Conservation (phyloP, 2,329 filamentous ascomycete species). For the Sarocladiaceae sp. region DNA sequence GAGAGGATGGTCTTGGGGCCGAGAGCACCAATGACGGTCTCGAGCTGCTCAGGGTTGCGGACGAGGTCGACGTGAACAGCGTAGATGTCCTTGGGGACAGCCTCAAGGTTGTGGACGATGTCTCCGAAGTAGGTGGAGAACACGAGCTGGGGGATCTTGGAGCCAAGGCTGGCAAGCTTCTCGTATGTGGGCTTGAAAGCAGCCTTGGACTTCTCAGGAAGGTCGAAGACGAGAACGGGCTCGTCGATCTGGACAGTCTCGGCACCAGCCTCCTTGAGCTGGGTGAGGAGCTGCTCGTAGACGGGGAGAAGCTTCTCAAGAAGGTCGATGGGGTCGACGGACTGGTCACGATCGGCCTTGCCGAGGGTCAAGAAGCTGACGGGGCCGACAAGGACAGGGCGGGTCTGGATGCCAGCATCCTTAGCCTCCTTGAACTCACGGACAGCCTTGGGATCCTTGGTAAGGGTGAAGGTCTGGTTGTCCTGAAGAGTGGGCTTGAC, state of each 20-base stretch:
- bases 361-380: conserved; percentile 97
- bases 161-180: conserved; percentile 73
- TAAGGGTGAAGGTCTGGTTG: conserved; percentile 92
- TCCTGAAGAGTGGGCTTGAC: conserved; percentile 98
- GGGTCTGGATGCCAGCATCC: conserved; percentile 88
- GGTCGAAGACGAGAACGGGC: conserved; percentile 93
- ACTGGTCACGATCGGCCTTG: conserved; percentile 96
- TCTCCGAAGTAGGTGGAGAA: conserved; percentile 99
- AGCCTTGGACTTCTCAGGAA: conserved; percentile 83
- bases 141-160: conserved; percentile 80
- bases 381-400: conserved; percentile 90
- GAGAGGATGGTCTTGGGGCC: conserved; percentile 88
- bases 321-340: conserved; percentile 87
- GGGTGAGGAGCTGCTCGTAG: conserved; percentile 86
- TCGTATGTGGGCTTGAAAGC: conserved; percentile 98
- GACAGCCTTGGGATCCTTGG: conserved; percentile 86
- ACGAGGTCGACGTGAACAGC: conserved; percentile 94
- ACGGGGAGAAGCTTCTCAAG: conserved; percentile 90
- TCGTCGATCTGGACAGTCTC: conserved; percentile 98
- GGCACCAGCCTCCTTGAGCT: conserved; percentile 95
- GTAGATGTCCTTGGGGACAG: conserved; percentile 74
- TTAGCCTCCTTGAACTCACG: conserved; percentile 95
- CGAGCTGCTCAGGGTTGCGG: conserved; percentile 96
- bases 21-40: conserved; percentile 76
- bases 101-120: conserved; percentile 97